A percentile compares a stretch with the other conserved stretches of the same genome.
Evolutionary conservation across 371 early-diverging fungal species (phyloP).

Genomic region (Lichtheimia corymbifera): DNA sequence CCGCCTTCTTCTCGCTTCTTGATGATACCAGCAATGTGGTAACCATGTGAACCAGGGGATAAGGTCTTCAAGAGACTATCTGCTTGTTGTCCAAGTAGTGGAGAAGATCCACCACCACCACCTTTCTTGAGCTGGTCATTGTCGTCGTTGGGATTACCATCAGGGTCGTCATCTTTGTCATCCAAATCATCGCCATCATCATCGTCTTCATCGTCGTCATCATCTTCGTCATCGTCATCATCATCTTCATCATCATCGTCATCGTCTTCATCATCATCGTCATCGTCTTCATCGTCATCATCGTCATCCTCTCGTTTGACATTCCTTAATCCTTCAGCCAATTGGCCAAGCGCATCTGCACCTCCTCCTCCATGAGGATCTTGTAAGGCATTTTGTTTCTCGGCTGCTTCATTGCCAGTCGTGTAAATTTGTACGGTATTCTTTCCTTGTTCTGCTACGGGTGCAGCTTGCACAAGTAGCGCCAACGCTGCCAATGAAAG

Average conservation of each 20-base stretch:
- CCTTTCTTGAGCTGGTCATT: conserved; percentile 1
- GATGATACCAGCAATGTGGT: background rate
- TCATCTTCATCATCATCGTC: conserved; percentile 6
- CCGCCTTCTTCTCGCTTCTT: background rate
- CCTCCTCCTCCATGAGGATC: background rate
- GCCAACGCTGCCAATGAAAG: conserved; percentile 8
- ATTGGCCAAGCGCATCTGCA: background rate
- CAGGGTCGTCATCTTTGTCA: background rate
- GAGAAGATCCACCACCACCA: background rate
- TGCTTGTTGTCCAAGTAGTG: background rate
- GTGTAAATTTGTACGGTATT: background rate
- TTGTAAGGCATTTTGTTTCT: background rate
- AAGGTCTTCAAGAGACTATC: background rate
- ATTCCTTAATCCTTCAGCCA: background rate
- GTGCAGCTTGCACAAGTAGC: conserved; percentile 6
- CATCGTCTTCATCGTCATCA: background rate
- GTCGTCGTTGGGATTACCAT: conserved; percentile 2
- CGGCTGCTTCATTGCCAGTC: background rate
- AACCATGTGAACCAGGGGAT: background rate
- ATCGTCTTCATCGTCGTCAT: conserved; percentile 1
- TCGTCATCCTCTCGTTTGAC: conserved; percentile 3
- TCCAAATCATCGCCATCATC: background rate
- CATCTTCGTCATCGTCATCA: background rate
- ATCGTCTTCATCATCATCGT: background rate
- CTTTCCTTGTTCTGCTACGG: background rate